phyloP scores from a whole-genome alignment of 1,284 basidiomycete species.

The Leccinum griseonigrum region DNA sequence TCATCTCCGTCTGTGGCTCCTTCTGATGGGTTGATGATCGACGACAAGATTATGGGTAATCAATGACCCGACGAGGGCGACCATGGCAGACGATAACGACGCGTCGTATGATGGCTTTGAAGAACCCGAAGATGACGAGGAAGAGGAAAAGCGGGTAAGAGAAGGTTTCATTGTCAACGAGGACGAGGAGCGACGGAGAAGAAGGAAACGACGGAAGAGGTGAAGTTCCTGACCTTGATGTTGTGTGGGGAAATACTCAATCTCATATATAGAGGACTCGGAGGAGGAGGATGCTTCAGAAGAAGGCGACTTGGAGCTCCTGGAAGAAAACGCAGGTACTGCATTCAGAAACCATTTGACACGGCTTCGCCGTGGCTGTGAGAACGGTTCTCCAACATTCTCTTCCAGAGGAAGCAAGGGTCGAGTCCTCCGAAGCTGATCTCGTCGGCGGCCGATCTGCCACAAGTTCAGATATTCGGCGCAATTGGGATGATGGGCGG shows the following conservation, averaged over 20 bases:
- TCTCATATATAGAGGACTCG: conserved; percentile 10
- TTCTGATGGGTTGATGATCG: conserved; percentile 33
- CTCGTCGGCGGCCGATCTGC: conserved; percentile 55
- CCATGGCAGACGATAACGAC: conserved; percentile 41
- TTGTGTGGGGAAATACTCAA: conserved; percentile 13
- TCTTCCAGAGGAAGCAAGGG: conserved; percentile 53
- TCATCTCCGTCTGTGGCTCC: conserved; percentile 45
- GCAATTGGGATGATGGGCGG: conserved; percentile 84
- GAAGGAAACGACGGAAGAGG: conserved; percentile 65
- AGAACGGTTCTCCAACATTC: conserved; percentile 65
- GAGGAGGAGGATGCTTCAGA: conserved; percentile 78
- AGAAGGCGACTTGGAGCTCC: conserved; percentile 92
- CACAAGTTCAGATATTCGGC: conserved; percentile 64
- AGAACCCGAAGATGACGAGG: conserved; percentile 81
- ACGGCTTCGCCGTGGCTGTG: conserved; percentile 70
- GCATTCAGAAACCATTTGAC: conserved; percentile 66
- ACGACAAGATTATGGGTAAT: conserved; percentile 59
- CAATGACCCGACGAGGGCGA: conserved; percentile 48
- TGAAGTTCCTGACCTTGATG: conserved; percentile 34
- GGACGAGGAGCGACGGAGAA: conserved; percentile 57
- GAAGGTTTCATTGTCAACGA: conserved; percentile 89
- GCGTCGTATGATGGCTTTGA: conserved; percentile 81
- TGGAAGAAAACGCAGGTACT: conserved; percentile 93
- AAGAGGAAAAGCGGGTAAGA: conserved; percentile 69
- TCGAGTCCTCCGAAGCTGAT: conserved; percentile 73